Percentiles rank a stretch among this genome's conserved stretches.
Conservation (phyloP, 2,329 filamentous ascomycete genomes). For the Nectriaceae sp. region DNA sequence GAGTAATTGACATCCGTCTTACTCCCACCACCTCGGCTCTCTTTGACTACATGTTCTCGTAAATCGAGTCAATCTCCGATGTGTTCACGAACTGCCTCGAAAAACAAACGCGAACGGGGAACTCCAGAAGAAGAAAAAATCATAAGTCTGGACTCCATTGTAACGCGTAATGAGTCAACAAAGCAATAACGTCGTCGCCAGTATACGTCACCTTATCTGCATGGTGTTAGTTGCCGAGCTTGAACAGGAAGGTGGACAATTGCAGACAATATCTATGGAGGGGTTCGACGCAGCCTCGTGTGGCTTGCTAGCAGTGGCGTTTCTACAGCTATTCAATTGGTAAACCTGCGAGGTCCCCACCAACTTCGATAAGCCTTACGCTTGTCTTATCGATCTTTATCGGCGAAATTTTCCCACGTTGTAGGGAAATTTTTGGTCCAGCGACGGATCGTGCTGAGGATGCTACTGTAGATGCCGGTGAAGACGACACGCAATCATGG, state of each 20-base stretch:
- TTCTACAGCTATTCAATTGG: constrained; percentile 4
- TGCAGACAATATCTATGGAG: background rate
- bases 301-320: background rate
- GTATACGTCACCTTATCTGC: background rate
- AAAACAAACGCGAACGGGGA: too few species aligned
- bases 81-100: too few species aligned
- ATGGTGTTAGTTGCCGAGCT: background rate
- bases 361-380: constrained; percentile 18
- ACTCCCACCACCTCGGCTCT: background rate
- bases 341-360: background rate
- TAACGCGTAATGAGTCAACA: too few species aligned
- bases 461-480: constrained; percentile 20
- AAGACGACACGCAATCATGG: constrained; percentile 57
- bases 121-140: too few species aligned
- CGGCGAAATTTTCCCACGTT: constrained; percentile 25
- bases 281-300: background rate
- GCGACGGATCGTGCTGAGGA: constrained; percentile 18
- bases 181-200: too few species aligned
- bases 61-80: too few species aligned
- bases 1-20: background rate
- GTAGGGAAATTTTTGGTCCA: constrained; percentile 27
- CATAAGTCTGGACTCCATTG: too few species aligned
- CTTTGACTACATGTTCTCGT: too few species aligned
- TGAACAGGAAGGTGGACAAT: background rate
- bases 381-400: constrained; percentile 16